A percentile compares a stretch with the other conserved stretches of the same genome.
Evolutionary conservation across 2,329 filamentous ascomycete genomes (phyloP).

Genomic region (Talaromyces sp.): DNA sequence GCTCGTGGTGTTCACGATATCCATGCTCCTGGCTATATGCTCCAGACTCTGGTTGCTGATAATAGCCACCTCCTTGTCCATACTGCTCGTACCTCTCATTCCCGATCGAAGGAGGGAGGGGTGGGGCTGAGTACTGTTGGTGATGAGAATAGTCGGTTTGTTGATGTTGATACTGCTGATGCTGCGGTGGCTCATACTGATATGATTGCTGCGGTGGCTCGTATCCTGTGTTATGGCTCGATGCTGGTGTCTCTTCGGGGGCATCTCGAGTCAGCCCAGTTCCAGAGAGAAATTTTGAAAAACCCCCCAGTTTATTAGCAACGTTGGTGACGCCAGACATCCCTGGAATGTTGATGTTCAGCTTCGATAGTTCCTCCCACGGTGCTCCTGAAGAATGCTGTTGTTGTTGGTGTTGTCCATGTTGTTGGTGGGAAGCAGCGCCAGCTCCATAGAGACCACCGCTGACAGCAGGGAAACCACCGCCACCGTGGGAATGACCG

Average conservation of each 20-base stretch:
- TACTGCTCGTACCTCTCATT: slow-evolving; percentile 21
- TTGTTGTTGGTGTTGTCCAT: slow-evolving; percentile 23
- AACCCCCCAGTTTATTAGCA: slow-evolving; percentile 17
- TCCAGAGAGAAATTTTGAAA: slow-evolving; percentile 14
- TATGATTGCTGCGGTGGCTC: slow-evolving; percentile 18
- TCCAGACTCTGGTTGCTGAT: slow-evolving; percentile 21
- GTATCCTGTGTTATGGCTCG: slow-evolving; percentile 23
- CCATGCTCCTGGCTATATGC: slow-evolving; percentile 5
- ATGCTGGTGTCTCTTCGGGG: slow-evolving; percentile 24
- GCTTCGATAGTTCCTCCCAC: slow-evolving; percentile 31
- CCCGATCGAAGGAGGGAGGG: neutral
- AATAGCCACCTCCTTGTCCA: slow-evolving; percentile 13
- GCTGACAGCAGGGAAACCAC: slow-evolving; percentile 27
- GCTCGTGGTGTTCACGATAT: slow-evolving; percentile 16
- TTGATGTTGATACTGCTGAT: slow-evolving; percentile 6
- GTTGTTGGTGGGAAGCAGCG: slow-evolving; percentile 25
- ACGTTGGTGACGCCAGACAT: slow-evolving; percentile 37
- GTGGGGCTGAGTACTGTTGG: neutral
- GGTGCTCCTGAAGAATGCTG: slow-evolving; percentile 24
- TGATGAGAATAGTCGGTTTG: slow-evolving; percentile 12
- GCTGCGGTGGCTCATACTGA: slow-evolving; percentile 6
- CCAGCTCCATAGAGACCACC: slow-evolving; percentile 18
- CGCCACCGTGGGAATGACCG: slow-evolving; percentile 34
- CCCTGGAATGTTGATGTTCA: slow-evolving; percentile 38
- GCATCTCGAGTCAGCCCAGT: slow-evolving; percentile 11